These are phyloP conservation scores for Phytopythium chamaehyphon DNA, from an alignment of 352 stramenopile genomes.

Conservation along the genomic window DNA sequence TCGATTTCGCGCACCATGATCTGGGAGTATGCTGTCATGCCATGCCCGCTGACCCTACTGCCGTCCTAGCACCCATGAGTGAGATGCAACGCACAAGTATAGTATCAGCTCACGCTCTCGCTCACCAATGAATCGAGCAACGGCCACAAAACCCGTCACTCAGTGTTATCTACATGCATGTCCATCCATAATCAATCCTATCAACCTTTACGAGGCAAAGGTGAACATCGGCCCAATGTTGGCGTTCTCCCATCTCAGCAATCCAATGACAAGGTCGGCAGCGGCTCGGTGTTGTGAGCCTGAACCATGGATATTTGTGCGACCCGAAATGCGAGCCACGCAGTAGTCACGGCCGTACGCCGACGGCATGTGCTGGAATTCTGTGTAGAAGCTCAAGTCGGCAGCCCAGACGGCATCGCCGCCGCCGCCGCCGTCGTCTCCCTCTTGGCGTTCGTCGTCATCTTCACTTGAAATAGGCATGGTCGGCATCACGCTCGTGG, in stretches of 20 bases:
- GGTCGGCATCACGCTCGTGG: constrained; percentile 9
- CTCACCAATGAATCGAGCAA: too few species aligned
- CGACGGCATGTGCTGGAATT: constrained; percentile 18
- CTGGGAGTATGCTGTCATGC: constrained; percentile 52
- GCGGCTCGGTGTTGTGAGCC: constrained; percentile 19
- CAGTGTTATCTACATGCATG: not conserved
- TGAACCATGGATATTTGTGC: constrained; percentile 13
- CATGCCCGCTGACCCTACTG: constrained; percentile 20
- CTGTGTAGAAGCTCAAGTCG: constrained; percentile 28
- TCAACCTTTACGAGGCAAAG: constrained; percentile 13
- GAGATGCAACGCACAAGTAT: too few species aligned
- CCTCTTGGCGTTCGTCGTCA: constrained; percentile 1
- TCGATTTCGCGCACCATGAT: constrained; percentile 44
- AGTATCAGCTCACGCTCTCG: too few species aligned
- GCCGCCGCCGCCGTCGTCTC: not conserved
- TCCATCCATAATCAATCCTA: not conserved
- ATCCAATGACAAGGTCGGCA: constrained; percentile 42
- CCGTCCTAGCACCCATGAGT: not conserved
- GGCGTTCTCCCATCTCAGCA: constrained; percentile 48
- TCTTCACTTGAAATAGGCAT: constrained; percentile 15
- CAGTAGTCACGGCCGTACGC: constrained; percentile 14
- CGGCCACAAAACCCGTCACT: too few species aligned
- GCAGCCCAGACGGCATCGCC: constrained; percentile 19
- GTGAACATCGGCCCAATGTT: constrained; percentile 44
- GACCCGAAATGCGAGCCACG: constrained; percentile 18